Base-by-base conservation (phyloP, 441 rosid genomes). In the Populus hybrid region DNA sequence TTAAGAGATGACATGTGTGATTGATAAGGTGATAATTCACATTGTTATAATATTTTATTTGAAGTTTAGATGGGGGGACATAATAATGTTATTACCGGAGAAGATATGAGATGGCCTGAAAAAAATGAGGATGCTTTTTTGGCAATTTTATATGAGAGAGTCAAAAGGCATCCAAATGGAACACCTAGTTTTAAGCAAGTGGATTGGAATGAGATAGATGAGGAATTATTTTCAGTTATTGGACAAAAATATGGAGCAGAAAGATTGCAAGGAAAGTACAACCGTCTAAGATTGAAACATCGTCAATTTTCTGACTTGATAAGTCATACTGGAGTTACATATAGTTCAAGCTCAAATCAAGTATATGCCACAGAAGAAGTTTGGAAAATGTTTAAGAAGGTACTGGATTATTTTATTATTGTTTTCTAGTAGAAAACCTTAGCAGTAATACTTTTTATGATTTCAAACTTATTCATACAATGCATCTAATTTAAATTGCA, bases 181-280 rank as follows among this genome's bases (percentile, higher is more conserved):
- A 50, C 59, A 50, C 59, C 59, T 50, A 50, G 59, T 50, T 50
- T 50, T 50, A 50, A 50, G 59, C 59, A 50, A 50, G 59, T 50
- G 59, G 59, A 50, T 50, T 50, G 59, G 59, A 50, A 50, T 50
- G 59, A 50, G 59, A 50, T 50, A 50, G 59, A 50, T 16, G 59
- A 50, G 59, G 59, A 74, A 23, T 70, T 70, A 11, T 70, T 70
- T 21, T 18, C 46, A 23, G 73, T 23, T 38, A 70, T 10, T 40
- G 61, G 73, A 7, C 16, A 38, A n/a, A 70, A 10, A 70, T 40
- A 70, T 70, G 73, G 59, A 40, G 46, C 16, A 2, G 73, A 70
- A 8, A 40, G 73, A 23, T 40, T 70, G 24, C 42, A 70, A 36
- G 61, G 73, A 70, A 38, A 70, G 30, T 70, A 38, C 24, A 70